Evolutionary conservation across 192 early-diverging fungal genomes (phyloP).

Genomic region (Coemansia sp.): DNA sequence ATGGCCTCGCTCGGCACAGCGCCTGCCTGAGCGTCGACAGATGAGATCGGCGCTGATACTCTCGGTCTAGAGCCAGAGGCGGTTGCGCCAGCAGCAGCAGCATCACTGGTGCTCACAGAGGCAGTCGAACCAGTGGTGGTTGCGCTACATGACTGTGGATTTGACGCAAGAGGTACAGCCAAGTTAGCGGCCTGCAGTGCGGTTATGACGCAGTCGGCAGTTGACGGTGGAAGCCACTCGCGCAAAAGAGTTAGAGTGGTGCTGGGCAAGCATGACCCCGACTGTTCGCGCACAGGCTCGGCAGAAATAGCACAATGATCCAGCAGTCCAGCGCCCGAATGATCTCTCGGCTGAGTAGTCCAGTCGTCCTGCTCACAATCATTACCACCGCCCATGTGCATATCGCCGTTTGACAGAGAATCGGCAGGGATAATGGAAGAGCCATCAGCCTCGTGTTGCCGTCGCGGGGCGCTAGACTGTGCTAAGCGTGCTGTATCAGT

Average conservation of each 20-base stretch:
- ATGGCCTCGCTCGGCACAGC: background rate
- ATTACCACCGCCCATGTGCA: background rate
- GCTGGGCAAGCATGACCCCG: conserved; percentile 1
- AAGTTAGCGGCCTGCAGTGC: conserved; percentile 46
- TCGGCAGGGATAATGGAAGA: background rate
- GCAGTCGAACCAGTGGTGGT: background rate
- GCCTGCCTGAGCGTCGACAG: background rate
- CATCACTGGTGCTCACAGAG: background rate
- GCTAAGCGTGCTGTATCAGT: background rate
- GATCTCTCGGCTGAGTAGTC: background rate
- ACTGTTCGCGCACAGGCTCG: background rate
- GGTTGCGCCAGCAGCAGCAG: background rate
- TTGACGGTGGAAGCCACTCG: conserved; percentile 42
- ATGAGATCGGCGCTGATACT: background rate
- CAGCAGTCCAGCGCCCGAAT: background rate
- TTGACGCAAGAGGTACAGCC: background rate
- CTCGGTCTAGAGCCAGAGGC: background rate
- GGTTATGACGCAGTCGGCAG: conserved; percentile 48
- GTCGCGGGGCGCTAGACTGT: background rate
- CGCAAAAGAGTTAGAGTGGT: conserved; percentile 38
- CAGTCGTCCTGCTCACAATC: background rate
- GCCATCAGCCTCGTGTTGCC: background rate
- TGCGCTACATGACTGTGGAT: background rate
- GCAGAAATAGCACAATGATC: background rate
- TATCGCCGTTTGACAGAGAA: background rate